Evolutionary conservation across 208 protist species (phyloP).

Genomic region (Crithidia acanthocephali): DNA sequence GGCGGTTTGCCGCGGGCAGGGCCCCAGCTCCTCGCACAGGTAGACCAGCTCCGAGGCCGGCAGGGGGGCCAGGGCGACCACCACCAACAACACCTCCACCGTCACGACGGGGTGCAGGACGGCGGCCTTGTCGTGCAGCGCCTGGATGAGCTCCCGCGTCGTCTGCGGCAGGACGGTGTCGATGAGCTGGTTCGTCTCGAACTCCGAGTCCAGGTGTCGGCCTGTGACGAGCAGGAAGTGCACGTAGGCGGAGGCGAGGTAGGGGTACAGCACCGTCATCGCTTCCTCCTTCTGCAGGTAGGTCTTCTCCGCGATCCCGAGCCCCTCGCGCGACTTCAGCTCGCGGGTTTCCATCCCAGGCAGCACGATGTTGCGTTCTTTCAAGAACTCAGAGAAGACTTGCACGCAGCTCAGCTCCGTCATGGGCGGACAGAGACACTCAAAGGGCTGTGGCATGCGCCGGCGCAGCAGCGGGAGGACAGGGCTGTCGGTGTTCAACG

Average conservation of each 20-base stretch:
- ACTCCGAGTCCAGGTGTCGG: slow-evolving; percentile 40
- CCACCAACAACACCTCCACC: slow-evolving; percentile 60
- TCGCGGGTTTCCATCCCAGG: slow-evolving; percentile 41
- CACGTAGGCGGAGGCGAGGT: slow-evolving; percentile 58
- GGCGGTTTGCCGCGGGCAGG: slow-evolving; percentile 63
- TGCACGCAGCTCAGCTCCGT: slow-evolving; percentile 48
- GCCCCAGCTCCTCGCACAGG: slow-evolving; percentile 80
- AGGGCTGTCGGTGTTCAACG: slow-evolving; percentile 68
- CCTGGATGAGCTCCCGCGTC: slow-evolving; percentile 47
- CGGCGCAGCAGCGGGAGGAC: slow-evolving; percentile 69
- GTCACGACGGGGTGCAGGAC: slow-evolving; percentile 48
- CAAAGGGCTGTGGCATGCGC: slow-evolving; percentile 82
- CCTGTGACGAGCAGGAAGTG: slow-evolving; percentile 41
- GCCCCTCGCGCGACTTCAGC: slow-evolving; percentile 31
- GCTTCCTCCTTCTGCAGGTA: slow-evolving; percentile 79
- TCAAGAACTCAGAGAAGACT: slow-evolving; percentile 45
- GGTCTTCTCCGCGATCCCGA: slow-evolving; percentile 58
- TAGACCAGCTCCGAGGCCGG: slow-evolving; percentile 71
- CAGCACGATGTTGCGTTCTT: slow-evolving; percentile 35
- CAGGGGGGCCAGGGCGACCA: slow-evolving; percentile 56
- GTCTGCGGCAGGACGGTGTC: slow-evolving; percentile 56
- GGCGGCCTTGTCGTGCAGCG: slow-evolving; percentile 47
- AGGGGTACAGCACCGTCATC: slow-evolving; percentile 53
- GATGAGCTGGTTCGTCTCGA: slow-evolving; percentile 53
- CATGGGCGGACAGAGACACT: slow-evolving; percentile 70